Base-by-base conservation (phyloP, 148 eudicot genomes). In the Rhododendron williamsianum region DNA sequence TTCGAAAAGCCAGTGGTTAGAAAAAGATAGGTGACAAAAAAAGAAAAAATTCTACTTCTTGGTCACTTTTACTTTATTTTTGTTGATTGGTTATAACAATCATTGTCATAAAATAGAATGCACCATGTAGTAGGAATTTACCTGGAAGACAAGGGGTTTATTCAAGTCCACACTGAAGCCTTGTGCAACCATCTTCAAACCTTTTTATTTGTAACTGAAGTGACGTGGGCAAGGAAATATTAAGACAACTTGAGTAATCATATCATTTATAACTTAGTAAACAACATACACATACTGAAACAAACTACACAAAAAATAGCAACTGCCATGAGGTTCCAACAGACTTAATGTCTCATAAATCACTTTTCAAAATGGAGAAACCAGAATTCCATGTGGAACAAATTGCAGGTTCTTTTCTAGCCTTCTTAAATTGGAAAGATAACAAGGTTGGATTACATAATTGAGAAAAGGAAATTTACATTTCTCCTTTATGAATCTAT, bases 91-190 rank as follows among this genome's bases (percentile, higher is more conserved):
- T 69, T 27, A 1, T 4, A 67, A 67, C 74, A 69, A 69, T 8
- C 36, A 69, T 69, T 11, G 18, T 69, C 74, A 69, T 4, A 69
- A 69, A 69, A 69, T 11, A 27, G 18, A 41, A 41, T 41, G 45
- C 0, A 41, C 6, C 49, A 46, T 46, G 71, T 4, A 49, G 16
- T 27, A 65, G 49, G 13, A 21, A 25, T 23, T 87, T 78, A 96
- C 99, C 99, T 96, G 99, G 90, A 91, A 95, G 60, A 96, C 99
- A 78, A 96, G 98, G n/a, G 97, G 94, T 83, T 94, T 96, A 78
- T 93, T 88, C 85, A 95, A 87, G 87, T 96, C 99, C 88, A 96
- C 99, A 1, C 87, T 89, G 76, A 93, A 96, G 23, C 91, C 98
- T 85, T 95, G 86, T 27, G 93, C 93, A 80, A 93, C 98, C 99